Conservation (phyloP, 2,329 filamentous ascomycete genomes). For the Ilyonectria sp. region DNA sequence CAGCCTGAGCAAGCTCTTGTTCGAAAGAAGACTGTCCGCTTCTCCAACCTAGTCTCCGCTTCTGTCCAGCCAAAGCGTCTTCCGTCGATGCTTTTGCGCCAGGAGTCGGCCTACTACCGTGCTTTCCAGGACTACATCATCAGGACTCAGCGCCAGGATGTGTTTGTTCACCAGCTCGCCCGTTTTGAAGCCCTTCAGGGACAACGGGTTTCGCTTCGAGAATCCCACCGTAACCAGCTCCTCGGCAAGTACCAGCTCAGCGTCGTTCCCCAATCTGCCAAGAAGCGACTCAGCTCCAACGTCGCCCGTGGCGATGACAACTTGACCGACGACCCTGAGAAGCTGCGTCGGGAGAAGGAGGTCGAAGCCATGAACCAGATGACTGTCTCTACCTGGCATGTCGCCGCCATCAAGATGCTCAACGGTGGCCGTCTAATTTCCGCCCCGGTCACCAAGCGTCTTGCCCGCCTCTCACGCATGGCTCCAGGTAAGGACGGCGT, state of each 20-base stretch:
- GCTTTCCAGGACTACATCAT: slow-evolving; percentile 85
- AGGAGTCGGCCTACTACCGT: slow-evolving; percentile 88
- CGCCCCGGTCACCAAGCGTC: slow-evolving; percentile 74
- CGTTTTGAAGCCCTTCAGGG: slow-evolving; percentile 92
- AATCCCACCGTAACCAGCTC: slow-evolving; percentile 84
- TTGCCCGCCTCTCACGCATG: slow-evolving; percentile 69
- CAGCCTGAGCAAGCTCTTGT: slow-evolving; percentile 45
- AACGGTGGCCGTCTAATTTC: slow-evolving; percentile 77
- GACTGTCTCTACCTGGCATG: slow-evolving; percentile 72
- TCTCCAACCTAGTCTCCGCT: slow-evolving; percentile 70
- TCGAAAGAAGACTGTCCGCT: slow-evolving; percentile 83
- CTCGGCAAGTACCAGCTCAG: slow-evolving; percentile 88
- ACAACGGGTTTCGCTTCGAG: slow-evolving; percentile 80
- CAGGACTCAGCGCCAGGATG: slow-evolving; percentile 77
- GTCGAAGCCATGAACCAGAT: slow-evolving; percentile 84
- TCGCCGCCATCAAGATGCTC: slow-evolving; percentile 72
- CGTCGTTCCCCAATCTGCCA: slow-evolving; percentile 77
- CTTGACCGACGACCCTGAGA: slow-evolving; percentile 74
- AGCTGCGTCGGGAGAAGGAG: slow-evolving; percentile 81
- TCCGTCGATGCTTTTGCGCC: slow-evolving; percentile 66
- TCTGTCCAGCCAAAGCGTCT: slow-evolving; percentile 64
- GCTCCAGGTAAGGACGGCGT: slow-evolving; percentile 60
- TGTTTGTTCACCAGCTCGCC: slow-evolving; percentile 86
- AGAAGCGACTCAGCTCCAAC: slow-evolving; percentile 80
- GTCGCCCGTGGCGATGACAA: slow-evolving; percentile 81